These are phyloP conservation scores for Vitis rotundifolia DNA, from an alignment of 164 flowering plant species.

Conservation along the genomic window DNA sequence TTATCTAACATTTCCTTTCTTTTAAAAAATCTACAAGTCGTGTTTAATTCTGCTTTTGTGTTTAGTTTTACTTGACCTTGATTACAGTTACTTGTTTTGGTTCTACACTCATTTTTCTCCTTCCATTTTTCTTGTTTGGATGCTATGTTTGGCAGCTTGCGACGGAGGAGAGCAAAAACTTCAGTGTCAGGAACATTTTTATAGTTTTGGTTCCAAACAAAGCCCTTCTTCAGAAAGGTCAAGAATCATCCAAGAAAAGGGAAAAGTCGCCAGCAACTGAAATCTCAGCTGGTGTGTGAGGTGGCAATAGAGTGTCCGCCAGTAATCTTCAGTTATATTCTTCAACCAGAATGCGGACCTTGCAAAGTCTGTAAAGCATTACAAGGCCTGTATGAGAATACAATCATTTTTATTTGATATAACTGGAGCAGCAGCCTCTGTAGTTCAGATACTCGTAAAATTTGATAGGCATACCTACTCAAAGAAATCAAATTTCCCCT, in stretches of 20 bases:
- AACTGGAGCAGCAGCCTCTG: too few relatives aligned
- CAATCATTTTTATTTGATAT: neutral
- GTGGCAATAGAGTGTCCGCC: conserved; percentile 8
- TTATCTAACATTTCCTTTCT: too few relatives aligned
- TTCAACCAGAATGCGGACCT: conserved; percentile 5
- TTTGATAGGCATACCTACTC: too few relatives aligned
- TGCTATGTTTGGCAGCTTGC: conserved; percentile 58
- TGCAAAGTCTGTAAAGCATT: conserved; percentile 24
- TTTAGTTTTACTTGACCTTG: neutral
- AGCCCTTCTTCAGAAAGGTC: conserved; percentile 51
- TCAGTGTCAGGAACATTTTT: conserved; percentile 62
- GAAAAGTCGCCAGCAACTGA: conserved; percentile 41
- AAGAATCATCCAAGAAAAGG: conserved; percentile 67
- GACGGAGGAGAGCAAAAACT: conserved; percentile 70
- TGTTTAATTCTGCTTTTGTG: neutral
- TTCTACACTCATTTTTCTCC: neutral
- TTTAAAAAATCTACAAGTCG: neutral
- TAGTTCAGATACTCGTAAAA: too few relatives aligned
- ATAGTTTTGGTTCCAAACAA: conserved; percentile 76
- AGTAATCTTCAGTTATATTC: conserved; percentile 16
- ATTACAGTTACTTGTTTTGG: neutral
- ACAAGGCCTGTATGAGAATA: neutral
- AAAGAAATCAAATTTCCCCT: too few relatives aligned
- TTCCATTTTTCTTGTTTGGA: neutral
- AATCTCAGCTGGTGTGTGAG: conserved; percentile 54